These are phyloP conservation scores for Metarhizium sp. DNA, from an alignment of 2,329 filamentous ascomycete genomes.

Conservation along the genomic window DNA sequence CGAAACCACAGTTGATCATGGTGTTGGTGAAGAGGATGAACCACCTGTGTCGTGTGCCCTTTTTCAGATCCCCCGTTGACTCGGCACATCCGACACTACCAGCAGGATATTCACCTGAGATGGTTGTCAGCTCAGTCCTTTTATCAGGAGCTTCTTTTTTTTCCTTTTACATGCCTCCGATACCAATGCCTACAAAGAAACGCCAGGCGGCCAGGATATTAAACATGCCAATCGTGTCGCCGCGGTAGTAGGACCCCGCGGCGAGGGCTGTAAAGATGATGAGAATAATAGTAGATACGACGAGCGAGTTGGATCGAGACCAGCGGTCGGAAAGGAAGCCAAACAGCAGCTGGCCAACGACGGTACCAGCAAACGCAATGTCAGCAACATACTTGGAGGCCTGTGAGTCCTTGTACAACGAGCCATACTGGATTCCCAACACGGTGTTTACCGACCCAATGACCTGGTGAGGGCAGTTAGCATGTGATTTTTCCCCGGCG, in stretches of 20 bases:
- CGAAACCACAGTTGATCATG: constrained; percentile 77
- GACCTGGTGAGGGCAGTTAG: constrained; percentile 40
- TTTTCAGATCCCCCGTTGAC: constrained; percentile 30
- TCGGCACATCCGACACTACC: no score
- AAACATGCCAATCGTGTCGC: no score
- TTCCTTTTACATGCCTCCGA: no score
- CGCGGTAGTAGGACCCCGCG: constrained; percentile 24
- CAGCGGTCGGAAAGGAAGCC: constrained; percentile 76
- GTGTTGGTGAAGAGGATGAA: constrained; percentile 86
- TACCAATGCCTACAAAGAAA: no score
- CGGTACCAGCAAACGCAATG: constrained; percentile 81
- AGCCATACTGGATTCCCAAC: constrained; percentile 57
- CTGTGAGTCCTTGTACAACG: constrained; percentile 56
- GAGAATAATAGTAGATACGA: constrained; percentile 73
- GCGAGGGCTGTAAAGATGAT: constrained; percentile 76
- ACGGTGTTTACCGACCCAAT: constrained; percentile 83
- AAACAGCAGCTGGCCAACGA: constrained; percentile 72
- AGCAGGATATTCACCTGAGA: no score
- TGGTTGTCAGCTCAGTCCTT: no score
- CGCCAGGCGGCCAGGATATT: no score
- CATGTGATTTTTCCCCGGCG: no score
- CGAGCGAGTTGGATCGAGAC: constrained; percentile 73
- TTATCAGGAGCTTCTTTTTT: no score
- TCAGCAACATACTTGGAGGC: constrained; percentile 67
- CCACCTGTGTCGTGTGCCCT: constrained; percentile 77